phyloP scores from a whole-genome alignment of 305 asterid genomes.

The Solanum hybrid region DNA sequence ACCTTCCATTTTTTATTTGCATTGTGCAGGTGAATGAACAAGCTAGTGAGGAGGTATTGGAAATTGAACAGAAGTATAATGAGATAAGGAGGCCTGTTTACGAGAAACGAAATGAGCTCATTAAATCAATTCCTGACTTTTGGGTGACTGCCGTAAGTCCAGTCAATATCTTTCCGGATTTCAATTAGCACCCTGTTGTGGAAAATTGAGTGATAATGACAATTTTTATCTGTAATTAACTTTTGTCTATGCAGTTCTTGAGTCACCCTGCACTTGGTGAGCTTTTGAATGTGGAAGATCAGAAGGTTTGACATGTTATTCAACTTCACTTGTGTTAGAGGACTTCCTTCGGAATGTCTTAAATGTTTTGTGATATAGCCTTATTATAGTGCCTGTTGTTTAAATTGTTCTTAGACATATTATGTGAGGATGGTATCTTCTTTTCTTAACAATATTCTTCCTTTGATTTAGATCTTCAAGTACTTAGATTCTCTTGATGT shows the following conservation, averaged over 20 bases:
- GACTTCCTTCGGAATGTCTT: neutral
- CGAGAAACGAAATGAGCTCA: conserved; percentile 30
- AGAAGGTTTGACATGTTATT: conserved; percentile 28
- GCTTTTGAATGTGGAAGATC: conserved; percentile 41
- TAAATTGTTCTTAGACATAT: neutral
- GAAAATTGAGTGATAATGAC: neutral
- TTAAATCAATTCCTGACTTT: conserved; percentile 47
- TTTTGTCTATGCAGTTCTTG: conserved; percentile 36
- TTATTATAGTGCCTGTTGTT: neutral
- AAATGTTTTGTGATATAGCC: neutral
- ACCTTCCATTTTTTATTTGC: conserved; percentile 6
- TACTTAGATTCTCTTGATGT: conserved; percentile 44
- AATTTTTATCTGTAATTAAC: neutral
- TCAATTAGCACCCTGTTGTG: neutral
- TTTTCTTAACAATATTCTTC: neutral
- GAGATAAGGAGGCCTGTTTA: conserved; percentile 41
- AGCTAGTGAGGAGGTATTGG: conserved; percentile 32
- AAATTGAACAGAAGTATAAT: conserved; percentile 39
- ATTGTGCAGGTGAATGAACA: conserved; percentile 41
- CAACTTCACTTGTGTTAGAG: neutral
- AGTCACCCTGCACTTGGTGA: conserved; percentile 47
- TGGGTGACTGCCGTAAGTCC: conserved; percentile 54
- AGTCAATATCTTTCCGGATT: conserved; percentile 3
- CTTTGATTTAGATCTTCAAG: conserved; percentile 36
- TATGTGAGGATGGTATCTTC: neutral